Conservation (phyloP, 352 stramenopile species). For the Pythium phragmiticola region DNA sequence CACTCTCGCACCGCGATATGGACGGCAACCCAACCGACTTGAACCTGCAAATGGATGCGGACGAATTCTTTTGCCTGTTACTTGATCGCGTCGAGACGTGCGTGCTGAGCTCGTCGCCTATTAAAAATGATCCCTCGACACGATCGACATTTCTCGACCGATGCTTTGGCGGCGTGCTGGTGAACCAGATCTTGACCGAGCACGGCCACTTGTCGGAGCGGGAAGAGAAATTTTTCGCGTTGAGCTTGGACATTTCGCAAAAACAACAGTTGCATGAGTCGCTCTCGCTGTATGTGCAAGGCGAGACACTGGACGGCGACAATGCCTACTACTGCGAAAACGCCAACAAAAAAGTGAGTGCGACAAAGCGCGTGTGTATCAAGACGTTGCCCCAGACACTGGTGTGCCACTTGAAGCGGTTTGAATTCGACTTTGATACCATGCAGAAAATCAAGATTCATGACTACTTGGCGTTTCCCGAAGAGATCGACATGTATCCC, state of each 20-base stretch:
- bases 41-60: constrained; percentile 77
- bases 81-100: constrained; percentile 80
- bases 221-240: constrained; percentile 82
- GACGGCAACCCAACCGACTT: constrained; percentile 75
- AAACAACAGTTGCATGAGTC: constrained; percentile 64
- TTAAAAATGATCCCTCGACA: not conserved
- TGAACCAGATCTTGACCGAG: constrained; percentile 42
- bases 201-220: constrained; percentile 75
- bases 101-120: not conserved
- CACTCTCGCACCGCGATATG: constrained; percentile 62
- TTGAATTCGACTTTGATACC: constrained; percentile 89
- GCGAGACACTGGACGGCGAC: constrained; percentile 71
- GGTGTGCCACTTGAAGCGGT: constrained; percentile 85
- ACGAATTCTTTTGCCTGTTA: constrained; percentile 80
- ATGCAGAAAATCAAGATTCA: constrained; percentile 91
- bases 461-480: constrained; percentile 80
- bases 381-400: constrained; percentile 76
- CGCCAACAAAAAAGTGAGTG: constrained; percentile 63
- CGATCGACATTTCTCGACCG: constrained; percentile 38
- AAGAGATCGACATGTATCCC: constrained; percentile 87
- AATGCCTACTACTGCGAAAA: constrained; percentile 82
- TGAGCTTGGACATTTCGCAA: constrained; percentile 80
- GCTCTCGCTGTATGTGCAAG: constrained; percentile 66
- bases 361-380: constrained; percentile 83
- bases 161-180: constrained; percentile 9